These are phyloP conservation scores for Fomitopsis betulina DNA, from an alignment of 1,284 basidiomycete species.

Conservation along the genomic window DNA sequence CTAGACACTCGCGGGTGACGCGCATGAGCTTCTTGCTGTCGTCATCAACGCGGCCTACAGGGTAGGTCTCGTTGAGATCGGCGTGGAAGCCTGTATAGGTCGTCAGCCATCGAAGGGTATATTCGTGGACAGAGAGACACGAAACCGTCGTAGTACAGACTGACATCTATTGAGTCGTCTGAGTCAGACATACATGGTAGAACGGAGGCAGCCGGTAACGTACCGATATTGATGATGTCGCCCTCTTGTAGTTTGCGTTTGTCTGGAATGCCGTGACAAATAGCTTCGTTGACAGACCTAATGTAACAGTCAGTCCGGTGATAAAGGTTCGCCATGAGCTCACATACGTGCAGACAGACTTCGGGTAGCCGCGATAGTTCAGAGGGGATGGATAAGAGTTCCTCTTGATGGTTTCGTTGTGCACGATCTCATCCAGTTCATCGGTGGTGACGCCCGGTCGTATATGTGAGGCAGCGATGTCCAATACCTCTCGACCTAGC, in stretches of 20 bases:
- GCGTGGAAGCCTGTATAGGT: constrained; percentile 69
- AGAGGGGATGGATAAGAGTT: constrained; percentile 93
- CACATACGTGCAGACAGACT: constrained; percentile 93
- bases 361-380: constrained; percentile 91
- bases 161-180: constrained; percentile 44
- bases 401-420: constrained; percentile 88
- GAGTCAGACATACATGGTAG: constrained; percentile 2
- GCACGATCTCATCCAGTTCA: constrained; percentile 93
- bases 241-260: constrained; percentile 82
- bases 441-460: constrained; percentile 94
- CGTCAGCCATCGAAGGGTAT: background rate
- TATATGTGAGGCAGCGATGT: constrained; percentile 82
- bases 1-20: constrained; percentile 76
- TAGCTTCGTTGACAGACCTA: constrained; percentile 91
- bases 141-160: constrained; percentile 67
- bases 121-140: constrained; percentile 11
- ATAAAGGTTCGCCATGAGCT: background rate
- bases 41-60: constrained; percentile 83
- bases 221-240: constrained; percentile 92
- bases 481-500: constrained; percentile 89
- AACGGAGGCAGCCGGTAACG: constrained; percentile 8
- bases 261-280: constrained; percentile 97
- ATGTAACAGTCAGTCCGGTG: constrained; percentile 8
- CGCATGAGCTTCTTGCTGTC: constrained; percentile 80
- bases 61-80: constrained; percentile 89